Conservation (phyloP, 352 stramenopile genomes). For the Discostella stelligera region DNA sequence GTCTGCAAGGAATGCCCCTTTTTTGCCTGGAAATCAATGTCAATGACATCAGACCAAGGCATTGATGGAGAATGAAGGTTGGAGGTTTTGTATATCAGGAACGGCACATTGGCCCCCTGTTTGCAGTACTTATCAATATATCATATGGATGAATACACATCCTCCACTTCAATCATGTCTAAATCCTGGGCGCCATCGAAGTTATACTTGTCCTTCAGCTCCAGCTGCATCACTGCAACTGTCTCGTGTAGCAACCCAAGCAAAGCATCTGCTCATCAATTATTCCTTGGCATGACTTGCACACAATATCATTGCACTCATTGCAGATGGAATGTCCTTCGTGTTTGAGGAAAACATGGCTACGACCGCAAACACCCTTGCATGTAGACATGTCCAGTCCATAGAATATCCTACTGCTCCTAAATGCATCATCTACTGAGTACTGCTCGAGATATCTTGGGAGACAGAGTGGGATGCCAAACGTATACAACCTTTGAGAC, state of each 20-base stretch:
- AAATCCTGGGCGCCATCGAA: conserved; percentile 12
- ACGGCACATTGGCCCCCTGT: background rate
- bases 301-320: no score
- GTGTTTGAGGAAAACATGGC: no score
- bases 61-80: background rate
- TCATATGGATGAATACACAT: background rate
- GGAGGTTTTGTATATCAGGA: conserved; percentile 11
- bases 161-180: conserved; percentile 16
- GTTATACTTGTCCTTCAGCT: conserved; percentile 7
- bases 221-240: conserved; percentile 13
- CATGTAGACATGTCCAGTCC: no score
- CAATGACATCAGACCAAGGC: background rate
- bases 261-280: no score
- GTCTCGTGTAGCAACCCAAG: no score
- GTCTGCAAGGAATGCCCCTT: conserved; percentile 16
- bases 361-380: no score
- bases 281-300: no score
- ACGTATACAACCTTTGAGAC: background rate
- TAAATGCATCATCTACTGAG: no score
- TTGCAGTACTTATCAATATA: no score
- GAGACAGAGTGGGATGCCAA: conserved; percentile 3
- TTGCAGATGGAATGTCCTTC: no score
- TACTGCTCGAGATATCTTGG: background rate
- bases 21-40: conserved; percentile 19
- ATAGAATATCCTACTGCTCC: no score